Conservation (phyloP, 805 yeast genomes). For the Citeromyces matritensis region DNA sequence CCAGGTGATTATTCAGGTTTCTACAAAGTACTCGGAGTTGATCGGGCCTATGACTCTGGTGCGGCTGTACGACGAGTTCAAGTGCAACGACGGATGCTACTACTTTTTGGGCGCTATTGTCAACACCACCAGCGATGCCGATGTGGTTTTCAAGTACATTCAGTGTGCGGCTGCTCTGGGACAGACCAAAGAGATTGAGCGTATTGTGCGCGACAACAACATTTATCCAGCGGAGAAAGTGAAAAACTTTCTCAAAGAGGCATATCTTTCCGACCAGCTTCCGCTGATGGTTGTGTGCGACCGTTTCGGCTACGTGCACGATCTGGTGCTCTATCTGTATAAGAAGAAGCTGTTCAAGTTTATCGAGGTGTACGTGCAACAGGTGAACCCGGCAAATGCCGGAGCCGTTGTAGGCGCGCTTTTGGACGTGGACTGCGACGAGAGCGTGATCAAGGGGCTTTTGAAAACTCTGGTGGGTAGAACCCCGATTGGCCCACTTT, state of each 20-base stretch:
- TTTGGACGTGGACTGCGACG: slow-evolving; percentile 96
- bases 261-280: slow-evolving; percentile 83
- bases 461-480: slow-evolving; percentile 82
- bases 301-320: slow-evolving; percentile 83
- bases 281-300: slow-evolving; percentile 96
- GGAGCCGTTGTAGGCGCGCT: slow-evolving; percentile 95
- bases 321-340: slow-evolving; percentile 82
- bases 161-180: slow-evolving; percentile 87
- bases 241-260: slow-evolving; percentile 91
- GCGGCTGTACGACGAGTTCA: slow-evolving; percentile 85
- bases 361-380: slow-evolving; percentile 95
- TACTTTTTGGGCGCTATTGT: slow-evolving; percentile 89
- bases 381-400: slow-evolving; percentile 89
- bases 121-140: slow-evolving; percentile 84
- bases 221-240: slow-evolving; percentile 96
- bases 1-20: slow-evolving; percentile 90
- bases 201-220: slow-evolving; percentile 87
- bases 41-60: slow-evolving; percentile 78
- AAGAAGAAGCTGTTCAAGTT: slow-evolving; percentile 93
- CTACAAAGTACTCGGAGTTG: slow-evolving; percentile 89
- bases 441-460: slow-evolving; percentile 65
- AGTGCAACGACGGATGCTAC: slow-evolving; percentile 86
- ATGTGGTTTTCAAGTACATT: slow-evolving; percentile 90
- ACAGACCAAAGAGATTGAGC: slow-evolving; percentile 87
- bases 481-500: slow-evolving; percentile 82